These are phyloP conservation scores for Planoprotostelium fungivorum DNA, from an alignment of 78 protist species.

Conservation along the genomic window DNA sequence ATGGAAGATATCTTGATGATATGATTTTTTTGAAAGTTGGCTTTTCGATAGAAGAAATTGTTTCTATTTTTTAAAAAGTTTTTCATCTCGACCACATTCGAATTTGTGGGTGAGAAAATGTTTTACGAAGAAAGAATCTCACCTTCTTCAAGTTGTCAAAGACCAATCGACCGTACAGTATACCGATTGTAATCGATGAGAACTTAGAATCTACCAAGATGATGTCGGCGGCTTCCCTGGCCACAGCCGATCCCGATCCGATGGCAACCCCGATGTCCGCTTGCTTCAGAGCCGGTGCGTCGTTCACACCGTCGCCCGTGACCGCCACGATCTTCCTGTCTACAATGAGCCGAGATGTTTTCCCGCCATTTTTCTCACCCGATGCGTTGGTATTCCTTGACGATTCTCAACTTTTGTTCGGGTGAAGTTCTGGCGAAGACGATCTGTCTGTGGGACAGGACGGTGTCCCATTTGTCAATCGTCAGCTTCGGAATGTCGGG, in stretches of 20 bases:
- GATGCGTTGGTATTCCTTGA: slow-evolving; percentile 64
- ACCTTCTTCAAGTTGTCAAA: slow-evolving; percentile 70
- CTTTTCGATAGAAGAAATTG: background rate
- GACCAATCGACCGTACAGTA: slow-evolving; percentile 53
- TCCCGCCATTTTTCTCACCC: slow-evolving; percentile 16
- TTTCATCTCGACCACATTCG: background rate
- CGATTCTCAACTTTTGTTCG: slow-evolving; percentile 85
- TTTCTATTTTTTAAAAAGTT: background rate
- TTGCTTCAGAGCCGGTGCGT: slow-evolving; percentile 85
- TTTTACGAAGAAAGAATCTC: too few relatives aligned
- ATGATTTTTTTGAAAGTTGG: too few relatives aligned
- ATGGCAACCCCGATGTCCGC: slow-evolving; percentile 95
- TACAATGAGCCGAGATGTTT: too few relatives aligned
- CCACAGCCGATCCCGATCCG: slow-evolving; percentile 90
- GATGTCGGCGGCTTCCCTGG: slow-evolving; percentile 87
- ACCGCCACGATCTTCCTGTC: slow-evolving; percentile 51
- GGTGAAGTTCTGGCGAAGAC: slow-evolving; percentile 81
- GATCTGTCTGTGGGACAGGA: slow-evolving; percentile 13
- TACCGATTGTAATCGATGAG: slow-evolving; percentile 90
- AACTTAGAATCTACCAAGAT: slow-evolving; percentile 94
- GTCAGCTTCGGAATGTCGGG: slow-evolving; percentile 18
- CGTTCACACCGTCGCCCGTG: slow-evolving; percentile 95
- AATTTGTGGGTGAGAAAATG: slow-evolving; percentile 68
- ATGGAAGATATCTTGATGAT: background rate
- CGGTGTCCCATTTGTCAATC: slow-evolving; percentile 24